Percentiles rank a stretch among this genome's conserved stretches.
Conservation (phyloP, 2,329 filamentous ascomycete species). For the Colletotrichum camelliae region DNA sequence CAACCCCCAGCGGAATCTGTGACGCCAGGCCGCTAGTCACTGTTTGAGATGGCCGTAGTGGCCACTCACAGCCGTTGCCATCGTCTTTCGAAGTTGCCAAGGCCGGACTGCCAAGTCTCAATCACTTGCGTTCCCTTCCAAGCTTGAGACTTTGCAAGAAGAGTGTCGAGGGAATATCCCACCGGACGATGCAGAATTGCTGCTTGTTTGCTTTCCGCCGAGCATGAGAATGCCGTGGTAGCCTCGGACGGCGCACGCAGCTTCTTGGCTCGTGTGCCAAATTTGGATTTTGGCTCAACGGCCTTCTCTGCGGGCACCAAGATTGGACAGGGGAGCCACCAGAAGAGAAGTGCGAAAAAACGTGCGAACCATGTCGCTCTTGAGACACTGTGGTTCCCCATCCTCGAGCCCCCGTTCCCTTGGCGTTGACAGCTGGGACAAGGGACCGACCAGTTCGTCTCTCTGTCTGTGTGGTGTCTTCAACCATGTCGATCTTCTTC, state of each 20-base stretch:
- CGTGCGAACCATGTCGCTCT: slow-evolving; percentile 9
- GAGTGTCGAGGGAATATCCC: not conserved
- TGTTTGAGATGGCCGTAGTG: slow-evolving; percentile 11
- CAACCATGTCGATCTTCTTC: not conserved
- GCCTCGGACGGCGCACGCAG: not conserved
- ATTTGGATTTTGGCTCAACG: slow-evolving; percentile 13
- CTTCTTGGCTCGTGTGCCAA: not conserved
- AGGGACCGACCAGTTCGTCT: slow-evolving; percentile 4
- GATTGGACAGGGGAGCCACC: not conserved
- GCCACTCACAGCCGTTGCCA: not conserved
- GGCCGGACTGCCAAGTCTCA: slow-evolving; percentile 7
- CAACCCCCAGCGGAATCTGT: slow-evolving; percentile 2
- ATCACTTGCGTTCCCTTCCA: not conserved
- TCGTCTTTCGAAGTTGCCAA: slow-evolving; percentile 4
- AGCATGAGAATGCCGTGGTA: not conserved
- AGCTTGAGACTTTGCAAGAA: not conserved
- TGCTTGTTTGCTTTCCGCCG: not conserved
- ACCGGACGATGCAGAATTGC: not conserved
- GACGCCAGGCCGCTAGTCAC: slow-evolving; percentile 4
- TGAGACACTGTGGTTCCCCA: slow-evolving; percentile 15
- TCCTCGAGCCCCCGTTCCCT: not conserved
- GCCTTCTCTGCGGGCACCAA: not conserved
- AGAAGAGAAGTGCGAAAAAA: not conserved
- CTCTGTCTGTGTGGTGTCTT: not conserved
- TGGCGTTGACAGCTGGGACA: slow-evolving; percentile 14